These are phyloP conservation scores for Geranomyces variabilis DNA, from an alignment of 192 early-diverging fungal species.

Conservation along the genomic window DNA sequence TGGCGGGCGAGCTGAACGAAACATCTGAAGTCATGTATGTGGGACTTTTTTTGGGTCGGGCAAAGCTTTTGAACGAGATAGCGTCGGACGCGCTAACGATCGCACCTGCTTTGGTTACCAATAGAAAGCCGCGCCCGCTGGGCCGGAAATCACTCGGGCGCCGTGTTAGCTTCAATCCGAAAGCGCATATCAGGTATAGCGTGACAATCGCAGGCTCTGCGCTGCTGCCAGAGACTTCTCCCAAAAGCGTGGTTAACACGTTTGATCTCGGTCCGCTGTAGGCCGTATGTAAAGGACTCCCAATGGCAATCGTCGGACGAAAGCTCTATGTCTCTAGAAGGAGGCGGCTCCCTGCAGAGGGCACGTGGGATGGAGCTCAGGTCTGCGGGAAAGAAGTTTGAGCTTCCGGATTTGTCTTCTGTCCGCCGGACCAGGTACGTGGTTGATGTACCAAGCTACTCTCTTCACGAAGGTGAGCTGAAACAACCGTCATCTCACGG, in stretches of 20 bases:
- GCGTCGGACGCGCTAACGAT: background rate
- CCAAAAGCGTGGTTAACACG: background rate
- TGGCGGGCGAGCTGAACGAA: background rate
- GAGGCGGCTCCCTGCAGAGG: background rate
- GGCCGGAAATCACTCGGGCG: constrained; percentile 29
- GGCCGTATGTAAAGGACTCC: too few relatives aligned
- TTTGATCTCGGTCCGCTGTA: background rate
- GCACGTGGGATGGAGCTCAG: background rate
- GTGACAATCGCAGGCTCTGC: too few relatives aligned
- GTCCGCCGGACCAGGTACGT: constrained; percentile 28
- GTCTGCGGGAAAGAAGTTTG: constrained; percentile 7
- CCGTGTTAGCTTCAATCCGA: constrained; percentile 27
- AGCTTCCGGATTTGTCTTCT: constrained; percentile 30
- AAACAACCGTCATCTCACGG: too few relatives aligned
- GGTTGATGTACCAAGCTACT: background rate
- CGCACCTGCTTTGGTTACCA: background rate
- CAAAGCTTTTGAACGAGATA: too few relatives aligned
- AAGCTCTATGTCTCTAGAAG: background rate
- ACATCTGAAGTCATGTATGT: background rate
- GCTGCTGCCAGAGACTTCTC: background rate
- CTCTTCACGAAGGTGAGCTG: background rate
- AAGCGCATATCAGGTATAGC: constrained; percentile 23
- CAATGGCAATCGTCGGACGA: background rate
- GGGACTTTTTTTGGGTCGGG: too few relatives aligned
- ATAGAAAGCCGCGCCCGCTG: background rate